phyloP scores from a whole-genome alignment of 2,329 filamentous ascomycete species.

The Hypoxylon sp. region DNA sequence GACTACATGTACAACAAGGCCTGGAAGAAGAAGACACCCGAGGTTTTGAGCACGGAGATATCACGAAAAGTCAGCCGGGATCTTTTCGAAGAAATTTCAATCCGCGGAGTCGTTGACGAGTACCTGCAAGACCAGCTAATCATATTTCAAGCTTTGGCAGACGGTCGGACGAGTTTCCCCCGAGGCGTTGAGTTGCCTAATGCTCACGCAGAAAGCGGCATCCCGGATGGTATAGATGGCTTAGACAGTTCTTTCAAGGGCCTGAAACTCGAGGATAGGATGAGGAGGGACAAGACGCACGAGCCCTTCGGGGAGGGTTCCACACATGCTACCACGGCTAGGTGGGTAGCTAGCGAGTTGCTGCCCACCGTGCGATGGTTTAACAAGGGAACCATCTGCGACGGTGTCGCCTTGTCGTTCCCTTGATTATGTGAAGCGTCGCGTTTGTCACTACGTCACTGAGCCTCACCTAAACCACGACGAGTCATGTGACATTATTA shows the following conservation, averaged over 20 bases:
- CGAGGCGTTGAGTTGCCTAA: conserved; percentile 48
- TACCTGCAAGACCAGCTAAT: conserved; percentile 74
- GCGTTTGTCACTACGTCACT: conserved; percentile 5
- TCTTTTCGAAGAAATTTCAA: conserved; percentile 62
- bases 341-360: conserved; percentile 70
- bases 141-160: conserved; percentile 71
- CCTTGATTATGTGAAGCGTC: conserved; percentile 8
- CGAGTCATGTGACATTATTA: conserved; percentile 26
- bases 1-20: conserved; percentile 61
- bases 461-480: conserved; percentile 9
- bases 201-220: conserved; percentile 36
- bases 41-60: conserved; percentile 58
- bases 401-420: conserved; percentile 47
- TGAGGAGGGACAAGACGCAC: conserved; percentile 61
- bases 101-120: conserved; percentile 67
- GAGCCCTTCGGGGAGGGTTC: conserved; percentile 71
- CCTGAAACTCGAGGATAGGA: conserved; percentile 42
- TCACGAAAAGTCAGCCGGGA: conserved; percentile 62
- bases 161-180: conserved; percentile 66
- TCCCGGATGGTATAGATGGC: conserved; percentile 41
- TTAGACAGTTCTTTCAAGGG: conserved; percentile 39
- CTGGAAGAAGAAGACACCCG: conserved; percentile 59
- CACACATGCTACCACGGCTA: conserved; percentile 70
- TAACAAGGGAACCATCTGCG: conserved; percentile 33
- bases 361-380: conserved; percentile 66